Base-by-base conservation (phyloP, 495 filamentous ascomycete species). In the Podospora australis region DNA sequence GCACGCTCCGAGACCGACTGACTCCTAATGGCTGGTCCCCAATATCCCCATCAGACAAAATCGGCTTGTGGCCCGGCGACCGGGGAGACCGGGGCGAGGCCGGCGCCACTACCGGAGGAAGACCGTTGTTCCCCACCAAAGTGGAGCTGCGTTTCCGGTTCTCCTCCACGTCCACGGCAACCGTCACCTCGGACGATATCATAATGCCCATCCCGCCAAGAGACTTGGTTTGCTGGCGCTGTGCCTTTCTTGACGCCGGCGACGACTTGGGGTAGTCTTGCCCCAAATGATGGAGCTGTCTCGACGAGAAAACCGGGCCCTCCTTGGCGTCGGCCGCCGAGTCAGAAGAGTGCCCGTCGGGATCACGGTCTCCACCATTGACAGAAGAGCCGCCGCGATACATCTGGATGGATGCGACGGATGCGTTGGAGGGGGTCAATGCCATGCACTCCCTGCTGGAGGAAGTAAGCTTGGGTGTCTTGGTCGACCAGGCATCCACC, bases 111-210 rank as follows among this genome's bases (percentile, higher is more conserved):
- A n/a, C 26, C 6, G 34, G 13, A 36, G 34, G 5, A 36, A 4
- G 4, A 4, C 13, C n/a, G 13, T 4, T 16, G 7, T 4, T 21
- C 20, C 29, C 22, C 10, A 25, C 14, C 22, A 19, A 24, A 10
- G 14, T 24, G 16, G 34, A 36, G 5, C 4, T 16, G 4, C 34
- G 26, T 21, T 46, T n/a, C n/a, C n/a, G 13, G 24, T 9, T 14
- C 26, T n/a, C 11, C 36, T 38, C 39, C 42, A 59, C 32, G 55
- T 56, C 17, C 41, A 78, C 64, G 48, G 79, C 76, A 14, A 80
- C 66, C 14, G 71, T 65, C 25, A 78, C 71, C 50, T 77, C 74
- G 42, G 73, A 75, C 28, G 67, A 73, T 21, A 78, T 73, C 49
- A 77, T 69, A 54, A 80, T 82, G 39, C 74, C 74, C 6, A 43